Evolutionary conservation across 1,284 basidiomycete species (phyloP).

Genomic region (Sparassis latifolia): DNA sequence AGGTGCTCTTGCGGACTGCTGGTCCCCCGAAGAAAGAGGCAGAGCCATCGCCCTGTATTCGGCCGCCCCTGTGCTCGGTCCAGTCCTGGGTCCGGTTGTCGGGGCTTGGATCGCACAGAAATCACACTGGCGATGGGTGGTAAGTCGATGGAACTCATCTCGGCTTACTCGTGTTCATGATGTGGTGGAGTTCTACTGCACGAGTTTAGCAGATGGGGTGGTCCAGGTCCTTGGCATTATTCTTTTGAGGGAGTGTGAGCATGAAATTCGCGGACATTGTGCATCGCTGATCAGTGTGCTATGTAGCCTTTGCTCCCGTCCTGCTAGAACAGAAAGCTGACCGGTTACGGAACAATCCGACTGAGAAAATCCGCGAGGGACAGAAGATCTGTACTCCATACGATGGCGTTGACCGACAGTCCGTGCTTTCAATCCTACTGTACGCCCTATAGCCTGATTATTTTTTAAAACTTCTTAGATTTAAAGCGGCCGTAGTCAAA

Average conservation of each 20-base stretch:
- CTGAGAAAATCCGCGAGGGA: neutral
- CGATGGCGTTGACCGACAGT: neutral
- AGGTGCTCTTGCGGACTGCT: conserved; percentile 46
- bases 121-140: conserved; percentile 35
- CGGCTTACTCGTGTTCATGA: conserved; percentile 1
- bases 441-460: neutral
- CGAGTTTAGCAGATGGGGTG: conserved; percentile 30
- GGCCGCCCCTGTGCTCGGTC: conserved; percentile 37
- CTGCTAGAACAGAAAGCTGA: conserved; percentile 40
- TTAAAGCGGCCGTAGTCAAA: conserved; percentile 25
- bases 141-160: conserved; percentile 8
- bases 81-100: conserved; percentile 35
- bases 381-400: neutral
- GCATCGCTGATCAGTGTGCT: neutral
- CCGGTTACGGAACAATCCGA: conserved; percentile 32
- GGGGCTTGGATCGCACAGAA: conserved; percentile 34
- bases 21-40: conserved; percentile 38
- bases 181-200: conserved; percentile 31
- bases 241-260: conserved; percentile 36
- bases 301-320: conserved; percentile 37
- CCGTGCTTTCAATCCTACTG: neutral
- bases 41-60: conserved; percentile 43
- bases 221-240: conserved; percentile 37
- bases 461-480: neutral
- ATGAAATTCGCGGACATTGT: neutral